These are phyloP conservation scores for Didymella arachidicola DNA, from an alignment of 2,329 filamentous ascomycete genomes.

Conservation along the genomic window DNA sequence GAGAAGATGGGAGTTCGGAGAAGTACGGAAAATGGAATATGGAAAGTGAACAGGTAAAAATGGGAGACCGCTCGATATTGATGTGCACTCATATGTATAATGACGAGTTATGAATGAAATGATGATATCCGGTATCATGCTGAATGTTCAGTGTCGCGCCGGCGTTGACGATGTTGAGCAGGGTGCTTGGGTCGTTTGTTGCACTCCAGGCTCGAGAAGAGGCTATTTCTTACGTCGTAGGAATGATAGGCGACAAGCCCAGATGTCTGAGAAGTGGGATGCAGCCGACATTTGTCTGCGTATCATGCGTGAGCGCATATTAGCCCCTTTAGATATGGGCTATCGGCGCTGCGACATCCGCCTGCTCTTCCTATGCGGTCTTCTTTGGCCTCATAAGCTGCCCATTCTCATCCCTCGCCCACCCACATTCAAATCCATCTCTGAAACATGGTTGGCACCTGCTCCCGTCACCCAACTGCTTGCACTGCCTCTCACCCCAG, in stretches of 20 bases:
- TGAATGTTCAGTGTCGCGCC: not conserved
- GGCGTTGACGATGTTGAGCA: not conserved
- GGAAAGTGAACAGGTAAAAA: too few relatives aligned
- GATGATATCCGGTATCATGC: not conserved
- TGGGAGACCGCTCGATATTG: not conserved
- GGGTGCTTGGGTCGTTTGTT: too few relatives aligned
- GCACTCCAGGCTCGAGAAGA: too few relatives aligned
- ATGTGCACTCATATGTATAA: not conserved
- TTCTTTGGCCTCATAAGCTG: slow-evolving; percentile 7
- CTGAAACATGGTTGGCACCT: slow-evolving; percentile 26
- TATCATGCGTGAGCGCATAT: too few relatives aligned
- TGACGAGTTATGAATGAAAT: not conserved
- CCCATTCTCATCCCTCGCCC: slow-evolving; percentile 15
- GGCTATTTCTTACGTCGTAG: too few relatives aligned
- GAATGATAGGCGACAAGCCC: too few relatives aligned
- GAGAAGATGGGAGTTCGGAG: too few relatives aligned
- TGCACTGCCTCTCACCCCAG: slow-evolving; percentile 21
- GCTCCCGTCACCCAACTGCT: slow-evolving; percentile 28
- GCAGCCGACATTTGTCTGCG: too few relatives aligned
- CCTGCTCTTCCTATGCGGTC: not conserved
- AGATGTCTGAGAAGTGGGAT: too few relatives aligned
- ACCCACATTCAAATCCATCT: slow-evolving; percentile 18
- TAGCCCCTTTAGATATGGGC: too few relatives aligned
- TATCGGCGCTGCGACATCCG: not conserved
- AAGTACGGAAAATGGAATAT: too few relatives aligned